A percentile compares a stretch with the other conserved stretches of the same genome.
Conservation (phyloP, 2,329 filamentous ascomycete species). For the Alternaria sp. region DNA sequence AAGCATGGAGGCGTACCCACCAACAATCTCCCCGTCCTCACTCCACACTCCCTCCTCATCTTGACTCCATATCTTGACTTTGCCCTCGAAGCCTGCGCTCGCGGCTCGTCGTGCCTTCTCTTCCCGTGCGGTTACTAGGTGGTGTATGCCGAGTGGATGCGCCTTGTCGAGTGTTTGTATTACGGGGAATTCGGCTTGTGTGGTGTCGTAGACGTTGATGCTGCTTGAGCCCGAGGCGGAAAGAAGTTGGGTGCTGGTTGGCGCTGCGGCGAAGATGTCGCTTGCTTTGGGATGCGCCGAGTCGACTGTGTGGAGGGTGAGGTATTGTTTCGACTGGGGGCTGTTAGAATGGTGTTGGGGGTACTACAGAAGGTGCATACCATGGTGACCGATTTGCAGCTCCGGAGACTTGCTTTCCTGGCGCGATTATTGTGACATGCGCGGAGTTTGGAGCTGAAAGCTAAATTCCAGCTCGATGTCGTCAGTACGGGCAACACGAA, state of each 20-base stretch:
- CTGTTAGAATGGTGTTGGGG: constrained; percentile 12
- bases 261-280: constrained; percentile 83
- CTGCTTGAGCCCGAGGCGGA: constrained; percentile 75
- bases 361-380: not conserved
- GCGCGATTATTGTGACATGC: not conserved
- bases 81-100: constrained; percentile 87
- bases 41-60: constrained; percentile 60
- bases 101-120: constrained; percentile 70
- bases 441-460: not conserved
- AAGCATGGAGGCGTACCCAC: constrained; percentile 37
- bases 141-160: constrained; percentile 90
- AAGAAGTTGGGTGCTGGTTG: constrained; percentile 75
- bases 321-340: constrained; percentile 92
- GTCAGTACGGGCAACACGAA: constrained; percentile 37
- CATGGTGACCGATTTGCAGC: constrained; percentile 8
- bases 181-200: constrained; percentile 73
- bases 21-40: constrained; percentile 57
- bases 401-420: not conserved
- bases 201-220: constrained; percentile 81
- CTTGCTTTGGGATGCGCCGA: constrained; percentile 73
- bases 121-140: constrained; percentile 73
- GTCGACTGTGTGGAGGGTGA: constrained; percentile 89
- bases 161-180: constrained; percentile 79
- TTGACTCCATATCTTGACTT: constrained; percentile 81
- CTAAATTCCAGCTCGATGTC: constrained; percentile 26